These are phyloP conservation scores for Diaporthe ilicicola DNA, from an alignment of 2,329 filamentous ascomycete genomes.

Conservation along the genomic window DNA sequence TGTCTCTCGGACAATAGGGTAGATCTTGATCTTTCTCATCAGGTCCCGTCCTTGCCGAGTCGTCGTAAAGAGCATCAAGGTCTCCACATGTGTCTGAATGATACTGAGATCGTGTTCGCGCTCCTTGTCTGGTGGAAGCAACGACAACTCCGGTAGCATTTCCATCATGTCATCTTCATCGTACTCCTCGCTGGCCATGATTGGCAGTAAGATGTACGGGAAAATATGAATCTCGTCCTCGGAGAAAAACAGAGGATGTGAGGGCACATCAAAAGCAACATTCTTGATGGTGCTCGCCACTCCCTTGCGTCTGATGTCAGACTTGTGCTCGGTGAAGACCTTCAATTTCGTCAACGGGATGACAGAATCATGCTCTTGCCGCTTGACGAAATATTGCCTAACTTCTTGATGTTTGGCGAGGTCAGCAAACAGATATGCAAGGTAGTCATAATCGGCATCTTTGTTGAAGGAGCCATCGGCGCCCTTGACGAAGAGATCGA, in stretches of 20 bases:
- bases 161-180: slow-evolving; percentile 83
- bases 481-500: slow-evolving; percentile 96
- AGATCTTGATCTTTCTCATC: slow-evolving; percentile 81
- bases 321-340: slow-evolving; percentile 92
- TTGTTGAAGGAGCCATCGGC: slow-evolving; percentile 85
- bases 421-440: slow-evolving; percentile 94
- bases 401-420: slow-evolving; percentile 83
- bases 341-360: slow-evolving; percentile 92
- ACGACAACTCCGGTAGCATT: slow-evolving; percentile 90
- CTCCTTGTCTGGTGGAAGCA: slow-evolving; percentile 88
- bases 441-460: slow-evolving; percentile 87
- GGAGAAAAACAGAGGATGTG: slow-evolving; percentile 75
- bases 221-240: slow-evolving; percentile 81
- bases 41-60: slow-evolving; percentile 78
- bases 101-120: slow-evolving; percentile 81
- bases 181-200: slow-evolving; percentile 89
- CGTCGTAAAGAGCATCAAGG: slow-evolving; percentile 82
- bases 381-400: slow-evolving; percentile 76
- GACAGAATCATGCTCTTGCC: slow-evolving; percentile 80
- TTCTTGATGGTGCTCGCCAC: slow-evolving; percentile 98
- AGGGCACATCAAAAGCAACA: slow-evolving; percentile 80
- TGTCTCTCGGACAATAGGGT: slow-evolving; percentile 87
- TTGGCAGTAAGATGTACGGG: slow-evolving; percentile 87
- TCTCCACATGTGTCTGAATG: slow-evolving; percentile 88
- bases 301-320: slow-evolving; percentile 84